Conservation (phyloP, 1,284 basidiomycete species). For the Cystobasidium slooffiae region DNA sequence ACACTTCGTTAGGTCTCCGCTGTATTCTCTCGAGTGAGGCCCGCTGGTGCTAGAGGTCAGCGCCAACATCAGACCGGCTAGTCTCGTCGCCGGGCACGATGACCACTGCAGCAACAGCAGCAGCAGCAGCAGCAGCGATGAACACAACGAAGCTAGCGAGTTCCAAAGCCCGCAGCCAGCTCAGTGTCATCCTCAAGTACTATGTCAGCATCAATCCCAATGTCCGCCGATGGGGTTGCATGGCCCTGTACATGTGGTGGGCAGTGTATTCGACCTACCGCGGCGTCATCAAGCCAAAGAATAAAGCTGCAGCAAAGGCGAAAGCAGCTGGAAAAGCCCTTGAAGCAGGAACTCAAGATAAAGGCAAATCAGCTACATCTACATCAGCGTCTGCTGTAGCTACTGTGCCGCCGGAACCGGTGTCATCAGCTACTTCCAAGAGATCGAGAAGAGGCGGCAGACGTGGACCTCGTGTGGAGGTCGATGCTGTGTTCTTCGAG, state of each 20-base stretch:
- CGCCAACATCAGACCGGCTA: constrained; percentile 3
- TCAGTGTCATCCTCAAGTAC: constrained; percentile 11
- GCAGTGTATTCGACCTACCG: constrained; percentile 32
- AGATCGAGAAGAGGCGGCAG: constrained; percentile 27
- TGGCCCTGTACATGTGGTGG: constrained; percentile 35
- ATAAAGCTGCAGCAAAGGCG: constrained; percentile 5
- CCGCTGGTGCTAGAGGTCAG: too few species aligned
- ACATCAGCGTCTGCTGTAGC: background rate
- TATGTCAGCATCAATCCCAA: constrained; percentile 24
- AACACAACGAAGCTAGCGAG: background rate
- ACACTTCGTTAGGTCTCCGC: background rate
- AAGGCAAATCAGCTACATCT: constrained; percentile 1
- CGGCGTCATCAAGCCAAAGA: constrained; percentile 20
- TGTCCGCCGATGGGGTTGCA: constrained; percentile 12
- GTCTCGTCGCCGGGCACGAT: constrained; percentile 4
- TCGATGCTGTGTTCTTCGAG: constrained; percentile 87
- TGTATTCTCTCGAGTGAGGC: background rate
- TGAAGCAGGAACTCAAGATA: background rate
- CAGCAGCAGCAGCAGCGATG: background rate
- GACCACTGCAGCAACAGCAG: background rate
- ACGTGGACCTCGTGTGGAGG: constrained; percentile 61
- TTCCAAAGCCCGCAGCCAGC: constrained; percentile 9
- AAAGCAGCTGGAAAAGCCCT: background rate
- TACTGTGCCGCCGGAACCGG: background rate
- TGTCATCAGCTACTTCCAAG: constrained; percentile 10